A percentile compares a stretch with the other conserved stretches of the same genome.
These are phyloP conservation scores for Kodamaea restingae DNA, from an alignment of 805 yeast species.

Conservation along the genomic window DNA sequence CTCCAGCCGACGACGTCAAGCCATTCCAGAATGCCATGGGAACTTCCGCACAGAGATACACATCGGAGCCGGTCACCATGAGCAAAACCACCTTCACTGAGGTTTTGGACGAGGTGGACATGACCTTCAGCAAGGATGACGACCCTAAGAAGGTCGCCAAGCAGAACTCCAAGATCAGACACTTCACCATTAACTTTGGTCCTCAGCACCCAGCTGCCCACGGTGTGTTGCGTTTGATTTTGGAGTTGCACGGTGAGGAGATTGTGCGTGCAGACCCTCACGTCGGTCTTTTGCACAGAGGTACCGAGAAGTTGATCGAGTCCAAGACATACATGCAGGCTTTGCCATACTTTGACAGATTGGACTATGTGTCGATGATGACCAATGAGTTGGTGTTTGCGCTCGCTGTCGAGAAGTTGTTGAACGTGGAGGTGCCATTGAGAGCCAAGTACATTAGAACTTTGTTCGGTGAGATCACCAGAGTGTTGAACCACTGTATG, in stretches of 20 bases:
- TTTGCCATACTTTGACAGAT: conserved; percentile 80
- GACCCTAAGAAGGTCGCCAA: conserved; percentile 40
- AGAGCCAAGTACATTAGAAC: conserved; percentile 85
- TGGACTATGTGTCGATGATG: conserved; percentile 86
- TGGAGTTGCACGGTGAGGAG: conserved; percentile 87
- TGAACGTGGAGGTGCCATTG: conserved; percentile 79
- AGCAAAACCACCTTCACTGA: conserved; percentile 44
- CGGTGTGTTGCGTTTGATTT: conserved; percentile 81
- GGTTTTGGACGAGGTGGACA: conserved; percentile 42
- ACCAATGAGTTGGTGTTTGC: conserved; percentile 84
- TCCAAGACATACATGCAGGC: conserved; percentile 85
- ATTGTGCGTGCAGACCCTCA: conserved; percentile 85
- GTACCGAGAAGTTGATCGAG: conserved; percentile 85
- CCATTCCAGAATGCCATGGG: conserved; percentile 39
- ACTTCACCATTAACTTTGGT: conserved; percentile 85
- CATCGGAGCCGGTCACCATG: conserved; percentile 30
- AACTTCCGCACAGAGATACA: conserved; percentile 30
- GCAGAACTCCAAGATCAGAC: conserved; percentile 62
- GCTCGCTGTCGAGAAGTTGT: conserved; percentile 77
- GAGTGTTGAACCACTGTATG: conserved; percentile 82
- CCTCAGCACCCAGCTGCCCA: conserved; percentile 96
- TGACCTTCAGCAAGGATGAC: conserved; percentile 42
- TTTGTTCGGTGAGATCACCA: conserved; percentile 80
- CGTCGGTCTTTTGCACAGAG: conserved; percentile 82
- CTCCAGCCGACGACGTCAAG: conserved; percentile 25